Percentiles rank a stretch among this genome's conserved stretches.
These are phyloP conservation scores for Pythium coloratum DNA, from an alignment of 352 stramenopile species.

Conservation along the genomic window DNA sequence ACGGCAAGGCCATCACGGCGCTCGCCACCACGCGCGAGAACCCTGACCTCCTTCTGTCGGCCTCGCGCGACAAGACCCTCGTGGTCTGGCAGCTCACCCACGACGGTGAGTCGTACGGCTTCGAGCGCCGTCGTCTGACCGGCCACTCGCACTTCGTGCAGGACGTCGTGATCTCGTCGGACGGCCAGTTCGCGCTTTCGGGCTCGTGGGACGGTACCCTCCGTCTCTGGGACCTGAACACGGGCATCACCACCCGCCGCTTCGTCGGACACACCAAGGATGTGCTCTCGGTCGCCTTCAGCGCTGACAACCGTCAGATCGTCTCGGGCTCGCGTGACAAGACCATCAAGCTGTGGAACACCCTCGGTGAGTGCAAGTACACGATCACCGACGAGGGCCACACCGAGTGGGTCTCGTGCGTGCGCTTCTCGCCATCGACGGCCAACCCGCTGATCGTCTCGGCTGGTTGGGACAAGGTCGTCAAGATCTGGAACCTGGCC, in stretches of 20 bases:
- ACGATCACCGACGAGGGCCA: constrained; percentile 98
- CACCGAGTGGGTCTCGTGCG: constrained; percentile 99
- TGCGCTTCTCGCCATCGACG: constrained; percentile 97
- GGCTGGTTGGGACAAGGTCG: constrained; percentile 99
- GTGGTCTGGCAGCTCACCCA: constrained; percentile 90
- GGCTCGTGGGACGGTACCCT: constrained; percentile 99
- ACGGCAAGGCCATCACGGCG: constrained; percentile 89
- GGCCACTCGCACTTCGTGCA: constrained; percentile 99
- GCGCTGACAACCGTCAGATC: constrained; percentile 99
- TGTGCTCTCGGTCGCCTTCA: constrained; percentile 99
- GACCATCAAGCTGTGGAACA: constrained; percentile 99
- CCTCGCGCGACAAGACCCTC: constrained; percentile 97
- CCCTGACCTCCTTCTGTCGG: constrained; percentile 98
- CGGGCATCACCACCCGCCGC: constrained; percentile 97
- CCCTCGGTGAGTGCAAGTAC: constrained; percentile 99
- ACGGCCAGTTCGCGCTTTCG: constrained; percentile 99
- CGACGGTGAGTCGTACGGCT: constrained; percentile 98
- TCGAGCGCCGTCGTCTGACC: constrained; percentile 94
- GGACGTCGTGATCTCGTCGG: constrained; percentile 99
- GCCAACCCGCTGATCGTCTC: constrained; percentile 98
- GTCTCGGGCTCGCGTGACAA: constrained; percentile 99
- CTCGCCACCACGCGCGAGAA: constrained; percentile 99
- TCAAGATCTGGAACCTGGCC: constrained; percentile 99
- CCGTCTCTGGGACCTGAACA: constrained; percentile 99
- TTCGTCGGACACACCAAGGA: constrained; percentile 99